Percentiles rank a stretch among this genome's conserved stretches.
Evolutionary conservation across 129 eudicot genomes (phyloP).

Genomic region (Rutidosis leptorrhynchoides): DNA sequence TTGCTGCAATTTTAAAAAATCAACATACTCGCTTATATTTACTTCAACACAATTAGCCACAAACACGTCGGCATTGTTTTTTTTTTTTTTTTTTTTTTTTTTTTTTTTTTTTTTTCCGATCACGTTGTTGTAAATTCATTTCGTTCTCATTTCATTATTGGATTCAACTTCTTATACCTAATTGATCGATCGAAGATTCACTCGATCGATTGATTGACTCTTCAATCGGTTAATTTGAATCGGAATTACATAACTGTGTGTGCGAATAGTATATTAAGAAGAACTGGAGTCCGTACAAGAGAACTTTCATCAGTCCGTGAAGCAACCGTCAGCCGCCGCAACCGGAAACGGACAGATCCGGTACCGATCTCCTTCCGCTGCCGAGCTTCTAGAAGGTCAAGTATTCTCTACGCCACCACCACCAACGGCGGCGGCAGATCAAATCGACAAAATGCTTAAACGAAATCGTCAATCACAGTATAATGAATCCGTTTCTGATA

Average conservation of each 20-base stretch:
- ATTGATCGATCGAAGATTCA: conserved; percentile 29
- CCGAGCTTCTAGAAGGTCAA: conserved; percentile 66
- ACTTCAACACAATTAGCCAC: neutral
- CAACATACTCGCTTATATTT: neutral
- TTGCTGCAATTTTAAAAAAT: neutral
- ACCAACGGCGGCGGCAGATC: conserved; percentile 24
- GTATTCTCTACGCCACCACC: conserved; percentile 26
- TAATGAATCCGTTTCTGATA: conserved; percentile 48
- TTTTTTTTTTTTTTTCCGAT: conserved; percentile 26
- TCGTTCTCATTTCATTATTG: neutral
- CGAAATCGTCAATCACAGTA: conserved; percentile 46
- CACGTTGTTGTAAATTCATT: neutral
- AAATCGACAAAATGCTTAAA: conserved; percentile 57
- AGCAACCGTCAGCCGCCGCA: conserved; percentile 48
- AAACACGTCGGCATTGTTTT: conserved; percentile 28
- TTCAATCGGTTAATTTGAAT: conserved; percentile 6
- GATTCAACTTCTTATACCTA: neutral
- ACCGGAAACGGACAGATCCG: conserved; percentile 86
- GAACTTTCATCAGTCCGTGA: conserved; percentile 46
- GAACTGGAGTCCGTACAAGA: conserved; percentile 79
- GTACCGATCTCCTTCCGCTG: conserved; percentile 87
- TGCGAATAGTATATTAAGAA: conserved; percentile 20
- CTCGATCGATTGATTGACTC: neutral
- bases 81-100: too few species aligned
- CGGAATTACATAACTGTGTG: neutral